Percentiles rank a stretch among this genome's conserved stretches.
Conservation (phyloP, 208 protist species). For the Trypanosoma lewisi region DNA sequence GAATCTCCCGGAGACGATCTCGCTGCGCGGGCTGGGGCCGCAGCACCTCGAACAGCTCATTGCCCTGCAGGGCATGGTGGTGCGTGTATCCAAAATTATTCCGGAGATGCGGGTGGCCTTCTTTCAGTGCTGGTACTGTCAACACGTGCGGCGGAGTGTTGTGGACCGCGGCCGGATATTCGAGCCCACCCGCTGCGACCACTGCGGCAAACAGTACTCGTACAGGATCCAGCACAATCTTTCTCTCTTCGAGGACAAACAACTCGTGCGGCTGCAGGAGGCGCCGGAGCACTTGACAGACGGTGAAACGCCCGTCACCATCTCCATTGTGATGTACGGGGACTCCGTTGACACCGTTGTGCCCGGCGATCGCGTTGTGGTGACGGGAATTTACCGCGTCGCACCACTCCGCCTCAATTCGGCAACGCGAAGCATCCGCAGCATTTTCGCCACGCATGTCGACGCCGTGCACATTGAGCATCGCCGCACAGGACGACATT, state of each 20-base stretch:
- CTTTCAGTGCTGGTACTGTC: conserved; percentile 96
- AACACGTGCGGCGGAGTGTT: conserved; percentile 64
- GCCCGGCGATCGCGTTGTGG: conserved; percentile 97
- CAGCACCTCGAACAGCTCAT: conserved; percentile 85
- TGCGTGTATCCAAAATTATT: conserved; percentile 90
- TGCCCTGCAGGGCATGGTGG: conserved; percentile 90
- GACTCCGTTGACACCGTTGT: conserved; percentile 94
- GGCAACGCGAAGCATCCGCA: conserved; percentile 90
- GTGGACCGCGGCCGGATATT: conserved; percentile 92
- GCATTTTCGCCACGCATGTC: conserved; percentile 96
- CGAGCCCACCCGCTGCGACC: conserved; percentile 95
- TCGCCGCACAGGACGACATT: conserved; percentile 40
- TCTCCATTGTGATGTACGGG: conserved; percentile 95
- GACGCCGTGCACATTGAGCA: conserved; percentile 97
- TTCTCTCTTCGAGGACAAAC: conserved; percentile 96
- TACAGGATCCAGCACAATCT: conserved; percentile 95
- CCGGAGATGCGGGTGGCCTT: conserved; percentile 91
- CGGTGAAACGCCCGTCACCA: conserved; percentile 98
- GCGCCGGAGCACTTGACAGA: conserved; percentile 97
- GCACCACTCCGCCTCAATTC: conserved; percentile 92
- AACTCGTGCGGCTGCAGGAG: conserved; percentile 98
- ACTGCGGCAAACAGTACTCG: conserved; percentile 84
- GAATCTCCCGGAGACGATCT: conserved; percentile 57
- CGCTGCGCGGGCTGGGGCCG: conserved; percentile 69
- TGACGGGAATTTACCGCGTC: conserved; percentile 98